A percentile compares a stretch with the other conserved stretches of the same genome.
Conservation (phyloP, 1,284 basidiomycete species). For the Apiotrichum sp. region DNA sequence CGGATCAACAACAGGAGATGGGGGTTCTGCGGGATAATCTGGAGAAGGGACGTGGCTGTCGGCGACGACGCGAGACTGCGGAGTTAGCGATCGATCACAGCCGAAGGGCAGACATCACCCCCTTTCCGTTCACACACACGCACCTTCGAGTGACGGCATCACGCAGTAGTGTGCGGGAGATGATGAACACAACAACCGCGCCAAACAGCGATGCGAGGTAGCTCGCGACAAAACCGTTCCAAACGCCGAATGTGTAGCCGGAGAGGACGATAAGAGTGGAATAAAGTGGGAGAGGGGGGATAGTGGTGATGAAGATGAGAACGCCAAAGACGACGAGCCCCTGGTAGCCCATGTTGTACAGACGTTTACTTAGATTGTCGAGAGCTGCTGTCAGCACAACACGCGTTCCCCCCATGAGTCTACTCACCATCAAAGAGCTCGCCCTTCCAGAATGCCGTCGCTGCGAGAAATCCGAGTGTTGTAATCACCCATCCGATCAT, state of each 20-base stretch:
- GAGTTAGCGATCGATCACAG: background rate
- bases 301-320: conserved; percentile 44
- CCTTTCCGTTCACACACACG: conserved; percentile 11
- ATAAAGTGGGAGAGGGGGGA: conserved; percentile 51
- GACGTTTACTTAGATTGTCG: conserved; percentile 37
- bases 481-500: conserved; percentile 42
- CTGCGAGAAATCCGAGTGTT: conserved; percentile 35
- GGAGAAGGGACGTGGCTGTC: conserved; percentile 35
- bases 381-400: conserved; percentile 24
- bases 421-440: conserved; percentile 41
- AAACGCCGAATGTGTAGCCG: conserved; percentile 51
- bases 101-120: background rate
- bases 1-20: conserved; percentile 52
- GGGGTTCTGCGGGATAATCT: conserved; percentile 41
- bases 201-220: conserved; percentile 50
- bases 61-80: conserved; percentile 34
- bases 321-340: conserved; percentile 44
- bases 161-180: conserved; percentile 38
- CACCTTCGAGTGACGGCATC: conserved; percentile 38
- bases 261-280: conserved; percentile 52
- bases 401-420: background rate
- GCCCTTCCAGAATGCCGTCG: conserved; percentile 38
- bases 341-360: conserved; percentile 35
- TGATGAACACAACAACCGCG: conserved; percentile 49
- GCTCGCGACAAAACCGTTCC: conserved; percentile 50